Percentiles rank a stretch among this genome's conserved stretches.
Conservation (phyloP, 2,329 filamentous ascomycete genomes). For the Cordyceps cicadae region DNA sequence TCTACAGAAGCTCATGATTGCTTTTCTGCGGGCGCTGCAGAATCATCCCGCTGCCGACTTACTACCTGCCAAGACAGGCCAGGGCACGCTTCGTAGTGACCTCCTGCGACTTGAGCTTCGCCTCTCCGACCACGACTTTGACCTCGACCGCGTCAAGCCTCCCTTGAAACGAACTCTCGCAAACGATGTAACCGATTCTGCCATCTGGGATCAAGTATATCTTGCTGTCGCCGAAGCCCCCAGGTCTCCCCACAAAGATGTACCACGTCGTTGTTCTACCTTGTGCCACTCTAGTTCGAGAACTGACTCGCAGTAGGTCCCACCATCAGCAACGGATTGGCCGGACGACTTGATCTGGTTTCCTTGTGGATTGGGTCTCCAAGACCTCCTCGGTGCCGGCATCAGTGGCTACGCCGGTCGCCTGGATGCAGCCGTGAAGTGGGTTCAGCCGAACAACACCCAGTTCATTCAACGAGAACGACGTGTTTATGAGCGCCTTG, state of each 20-base stretch:
- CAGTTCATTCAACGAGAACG: too few relatives aligned
- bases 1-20: background rate
- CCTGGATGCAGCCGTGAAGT: too few relatives aligned
- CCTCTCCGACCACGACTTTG: background rate
- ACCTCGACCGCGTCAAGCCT: background rate
- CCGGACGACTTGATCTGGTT: too few relatives aligned
- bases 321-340: too few relatives aligned
- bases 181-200: background rate
- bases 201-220: background rate
- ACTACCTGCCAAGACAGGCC: background rate
- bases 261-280: too few relatives aligned
- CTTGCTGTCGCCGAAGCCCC: background rate
- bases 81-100: background rate
- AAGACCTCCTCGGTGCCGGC: too few relatives aligned
- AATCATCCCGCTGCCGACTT: background rate
- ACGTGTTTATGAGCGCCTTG: too few relatives aligned
- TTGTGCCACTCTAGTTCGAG: too few relatives aligned
- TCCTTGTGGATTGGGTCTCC: too few relatives aligned
- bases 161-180: background rate
- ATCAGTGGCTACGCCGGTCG: too few relatives aligned
- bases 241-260: background rate
- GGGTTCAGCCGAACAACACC: too few relatives aligned
- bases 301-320: too few relatives aligned
- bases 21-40: background rate
- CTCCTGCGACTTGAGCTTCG: background rate